Percentiles rank a stretch among this genome's conserved stretches.
Evolutionary conservation across 2,329 filamentous ascomycete genomes (phyloP).

Genomic region (Dichotomopilus funicola): DNA sequence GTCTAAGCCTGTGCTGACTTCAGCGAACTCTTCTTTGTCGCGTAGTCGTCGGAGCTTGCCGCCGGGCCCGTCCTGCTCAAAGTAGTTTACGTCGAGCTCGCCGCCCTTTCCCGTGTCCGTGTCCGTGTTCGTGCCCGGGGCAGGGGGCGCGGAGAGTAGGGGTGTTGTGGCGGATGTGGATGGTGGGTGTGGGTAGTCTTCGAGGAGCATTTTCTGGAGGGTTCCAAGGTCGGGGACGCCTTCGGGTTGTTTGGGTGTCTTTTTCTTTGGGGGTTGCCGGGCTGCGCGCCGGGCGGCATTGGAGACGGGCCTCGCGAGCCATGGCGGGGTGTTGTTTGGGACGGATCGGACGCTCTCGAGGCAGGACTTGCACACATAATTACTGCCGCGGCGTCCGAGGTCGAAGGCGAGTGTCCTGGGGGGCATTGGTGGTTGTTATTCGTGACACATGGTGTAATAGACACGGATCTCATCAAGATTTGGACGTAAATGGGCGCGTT

Average conservation of each 20-base stretch:
- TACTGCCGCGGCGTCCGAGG: constrained; percentile 16
- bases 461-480: background rate
- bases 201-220: constrained; percentile 14
- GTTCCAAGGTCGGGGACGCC: constrained; percentile 10
- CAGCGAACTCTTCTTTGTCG: constrained; percentile 21
- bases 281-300: constrained; percentile 11
- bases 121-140: no score
- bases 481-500: background rate
- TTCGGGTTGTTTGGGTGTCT: background rate
- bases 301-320: constrained; percentile 17
- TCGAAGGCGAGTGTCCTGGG: constrained; percentile 22
- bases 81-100: constrained; percentile 21
- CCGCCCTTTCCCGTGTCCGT: background rate
- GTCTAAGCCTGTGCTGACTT: constrained; percentile 19
- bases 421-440: constrained; percentile 20
- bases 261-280: background rate
- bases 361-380: constrained; percentile 26
- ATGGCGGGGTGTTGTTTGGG: constrained; percentile 11
- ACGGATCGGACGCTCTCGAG: constrained; percentile 17
- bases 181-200: constrained; percentile 13
- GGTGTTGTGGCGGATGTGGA: background rate
- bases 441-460: background rate
- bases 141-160: no score
- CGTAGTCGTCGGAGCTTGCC: constrained; percentile 28
- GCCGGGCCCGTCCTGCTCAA: constrained; percentile 51